These are phyloP conservation scores for Anisodus acutangulus DNA, from an alignment of 257 asterid genomes.

Conservation along the genomic window DNA sequence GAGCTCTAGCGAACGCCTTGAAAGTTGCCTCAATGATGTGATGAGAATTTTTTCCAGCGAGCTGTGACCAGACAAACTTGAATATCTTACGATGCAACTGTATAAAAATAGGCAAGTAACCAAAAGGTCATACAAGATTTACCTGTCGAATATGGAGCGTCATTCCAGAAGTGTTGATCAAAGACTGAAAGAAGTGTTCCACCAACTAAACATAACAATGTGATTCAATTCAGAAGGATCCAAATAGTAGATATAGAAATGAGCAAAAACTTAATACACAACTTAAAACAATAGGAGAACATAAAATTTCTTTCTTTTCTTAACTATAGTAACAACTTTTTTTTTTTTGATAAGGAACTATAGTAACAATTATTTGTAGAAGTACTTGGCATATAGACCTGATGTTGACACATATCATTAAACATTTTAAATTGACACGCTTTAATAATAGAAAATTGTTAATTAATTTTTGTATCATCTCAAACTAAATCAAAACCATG, in stretches of 20 bases:
- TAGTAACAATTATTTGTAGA: neutral
- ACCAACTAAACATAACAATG: slow-evolving; percentile 59
- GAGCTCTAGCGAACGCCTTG: slow-evolving; percentile 99
- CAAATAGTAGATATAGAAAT: neutral
- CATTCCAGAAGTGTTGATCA: slow-evolving; percentile 98
- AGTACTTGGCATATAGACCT: neutral
- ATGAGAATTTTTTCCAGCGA: slow-evolving; percentile 93
- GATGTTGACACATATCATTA: neutral
- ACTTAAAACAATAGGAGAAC: neutral
- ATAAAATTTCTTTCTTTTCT: neutral
- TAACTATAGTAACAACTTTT: too few species aligned
- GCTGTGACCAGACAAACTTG: slow-evolving; percentile 51
- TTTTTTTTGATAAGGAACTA: neutral
- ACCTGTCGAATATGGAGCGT: slow-evolving; percentile 98
- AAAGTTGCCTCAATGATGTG: slow-evolving; percentile 98
- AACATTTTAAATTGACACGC: neutral
- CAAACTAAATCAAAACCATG: neutral
- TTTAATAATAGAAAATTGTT: neutral
- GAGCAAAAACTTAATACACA: neutral
- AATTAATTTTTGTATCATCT: neutral
- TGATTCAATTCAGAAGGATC: neutral
- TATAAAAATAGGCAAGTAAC: neutral
- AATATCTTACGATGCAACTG: neutral
- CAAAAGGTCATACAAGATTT: neutral
- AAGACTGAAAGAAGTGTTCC: slow-evolving; percentile 97